Evolutionary conservation across 345 rosid species (phyloP), one percentile per base, ranked within the genome.

Genomic region (Brassica carinata): DNA sequence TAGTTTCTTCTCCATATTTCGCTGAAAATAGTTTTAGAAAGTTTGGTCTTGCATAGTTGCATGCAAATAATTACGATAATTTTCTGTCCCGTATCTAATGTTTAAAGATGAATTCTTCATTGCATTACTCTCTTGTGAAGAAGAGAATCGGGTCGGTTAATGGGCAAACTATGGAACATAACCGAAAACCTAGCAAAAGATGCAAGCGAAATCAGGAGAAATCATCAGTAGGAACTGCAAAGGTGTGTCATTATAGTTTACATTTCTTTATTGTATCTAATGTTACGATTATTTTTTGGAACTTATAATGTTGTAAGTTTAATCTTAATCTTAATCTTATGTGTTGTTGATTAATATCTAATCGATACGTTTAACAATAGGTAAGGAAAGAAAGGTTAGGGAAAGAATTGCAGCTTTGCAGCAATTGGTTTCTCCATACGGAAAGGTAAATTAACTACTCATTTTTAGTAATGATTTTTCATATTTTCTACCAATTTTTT

Each of bases 381-480:
- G 86, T 73, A 27, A 88, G 87, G 79, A 93, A 87, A 74, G 93
- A 87, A 87, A 91, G 82, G 83, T 77, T 93, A 7, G 99, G 38
- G 97, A 95, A 72, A 79, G 94, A 85, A 87, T 95, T 66, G 69
- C 90, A 38, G 82, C 91, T 11, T 83, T 95, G 86, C 98, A 91
- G 86, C 97, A 89, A 76, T 87, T 93, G 70, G 98, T 95, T 29
- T 95, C 98, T 58, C 99, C 98, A 11, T 93, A 86, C 81, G 99
- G 97, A 86, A 93, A 95, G 96, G 99, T 92, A 10, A 61, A 17
- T 76, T 64, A 26, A 31, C 7, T 38, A 48, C 48, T 64, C 36
- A 62, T 11, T 71, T 14, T 48, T 61, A 48, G 57, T 17, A 55
- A 7, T 59, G 23, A 1, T 62, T 43, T 23, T 26, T 2, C 58